phyloP scores from a whole-genome alignment of 2,329 filamentous ascomycete species.

The Ceratocystis colombiana region DNA sequence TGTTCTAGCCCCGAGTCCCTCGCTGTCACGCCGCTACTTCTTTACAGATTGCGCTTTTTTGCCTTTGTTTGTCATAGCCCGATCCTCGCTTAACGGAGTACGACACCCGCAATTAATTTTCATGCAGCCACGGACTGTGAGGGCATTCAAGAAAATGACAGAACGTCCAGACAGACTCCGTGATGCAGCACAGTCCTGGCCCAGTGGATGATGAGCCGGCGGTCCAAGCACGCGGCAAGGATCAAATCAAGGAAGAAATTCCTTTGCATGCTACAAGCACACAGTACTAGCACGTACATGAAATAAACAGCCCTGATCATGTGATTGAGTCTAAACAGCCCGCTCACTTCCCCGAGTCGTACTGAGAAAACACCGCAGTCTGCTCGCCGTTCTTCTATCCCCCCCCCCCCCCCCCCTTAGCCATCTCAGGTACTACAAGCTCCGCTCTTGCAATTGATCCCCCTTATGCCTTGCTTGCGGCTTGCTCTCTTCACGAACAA shows the following conservation, averaged over 20 bases:
- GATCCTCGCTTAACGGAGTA: neutral
- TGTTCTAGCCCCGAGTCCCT: neutral
- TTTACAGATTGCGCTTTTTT: neutral
- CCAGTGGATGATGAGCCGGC: conserved; percentile 3
- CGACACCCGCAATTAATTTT: neutral
- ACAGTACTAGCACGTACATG: neutral
- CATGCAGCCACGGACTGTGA: conserved; percentile 1
- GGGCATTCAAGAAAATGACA: neutral
- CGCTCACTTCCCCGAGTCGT: too few species aligned
- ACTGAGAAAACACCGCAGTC: too few species aligned
- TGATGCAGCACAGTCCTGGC: neutral
- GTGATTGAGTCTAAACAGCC: too few species aligned
- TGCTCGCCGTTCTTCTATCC: too few species aligned
- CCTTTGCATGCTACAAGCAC: neutral
- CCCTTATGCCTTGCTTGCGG: too few species aligned
- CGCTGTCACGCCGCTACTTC: neutral
- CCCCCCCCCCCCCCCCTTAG: too few species aligned
- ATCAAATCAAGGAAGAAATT: conserved; percentile 12
- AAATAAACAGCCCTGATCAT: too few species aligned
- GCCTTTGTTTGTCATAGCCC: neutral
- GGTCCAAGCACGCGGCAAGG: conserved; percentile 17
- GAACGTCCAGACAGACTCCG: conserved; percentile 2
- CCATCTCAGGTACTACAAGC: too few species aligned
- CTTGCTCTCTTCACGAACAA: too few species aligned
- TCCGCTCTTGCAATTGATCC: too few species aligned